phyloP scores from a whole-genome alignment of 352 stramenopile genomes.

The Thraustochytrium sp. region DNA sequence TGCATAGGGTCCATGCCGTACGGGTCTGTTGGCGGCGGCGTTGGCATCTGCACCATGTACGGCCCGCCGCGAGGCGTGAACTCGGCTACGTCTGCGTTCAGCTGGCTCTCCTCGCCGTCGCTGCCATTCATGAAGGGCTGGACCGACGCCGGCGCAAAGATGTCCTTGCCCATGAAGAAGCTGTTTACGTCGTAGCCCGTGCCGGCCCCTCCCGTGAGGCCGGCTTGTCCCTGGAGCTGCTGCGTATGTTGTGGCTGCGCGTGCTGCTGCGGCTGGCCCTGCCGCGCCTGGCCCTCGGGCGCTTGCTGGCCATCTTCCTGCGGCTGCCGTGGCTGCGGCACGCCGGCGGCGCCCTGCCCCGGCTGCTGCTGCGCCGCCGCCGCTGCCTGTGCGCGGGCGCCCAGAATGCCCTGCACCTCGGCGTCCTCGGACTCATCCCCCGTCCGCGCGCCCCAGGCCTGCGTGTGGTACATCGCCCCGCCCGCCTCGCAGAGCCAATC shows the following conservation, averaged over 20 bases:
- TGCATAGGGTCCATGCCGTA: neutral
- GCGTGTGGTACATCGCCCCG: neutral
- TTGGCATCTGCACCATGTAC: slow-evolving; percentile 14
- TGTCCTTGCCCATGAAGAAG: slow-evolving; percentile 28
- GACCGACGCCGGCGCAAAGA: neutral
- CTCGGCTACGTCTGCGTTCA: slow-evolving; percentile 15
- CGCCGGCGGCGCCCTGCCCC: neutral
- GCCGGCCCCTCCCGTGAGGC: too few species aligned
- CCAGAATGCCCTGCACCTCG: slow-evolving; percentile 38
- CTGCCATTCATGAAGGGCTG: neutral
- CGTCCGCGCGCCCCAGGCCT: neutral
- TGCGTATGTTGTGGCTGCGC: neutral
- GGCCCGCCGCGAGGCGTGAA: neutral
- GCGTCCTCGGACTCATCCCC: slow-evolving; percentile 34
- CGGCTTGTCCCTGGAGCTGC: neutral
- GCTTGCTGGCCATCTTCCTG: neutral
- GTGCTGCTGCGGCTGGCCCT: neutral
- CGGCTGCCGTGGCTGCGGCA: too few species aligned
- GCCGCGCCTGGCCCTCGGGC: neutral
- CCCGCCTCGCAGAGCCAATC: too few species aligned
- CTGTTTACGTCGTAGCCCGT: neutral
- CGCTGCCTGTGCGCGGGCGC: neutral
- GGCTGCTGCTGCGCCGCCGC: too few species aligned
- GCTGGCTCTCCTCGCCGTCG: neutral
- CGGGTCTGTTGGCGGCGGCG: neutral